Base-by-base conservation (phyloP, 2,329 filamentous ascomycete genomes). In the Emmonsia crescens region DNA sequence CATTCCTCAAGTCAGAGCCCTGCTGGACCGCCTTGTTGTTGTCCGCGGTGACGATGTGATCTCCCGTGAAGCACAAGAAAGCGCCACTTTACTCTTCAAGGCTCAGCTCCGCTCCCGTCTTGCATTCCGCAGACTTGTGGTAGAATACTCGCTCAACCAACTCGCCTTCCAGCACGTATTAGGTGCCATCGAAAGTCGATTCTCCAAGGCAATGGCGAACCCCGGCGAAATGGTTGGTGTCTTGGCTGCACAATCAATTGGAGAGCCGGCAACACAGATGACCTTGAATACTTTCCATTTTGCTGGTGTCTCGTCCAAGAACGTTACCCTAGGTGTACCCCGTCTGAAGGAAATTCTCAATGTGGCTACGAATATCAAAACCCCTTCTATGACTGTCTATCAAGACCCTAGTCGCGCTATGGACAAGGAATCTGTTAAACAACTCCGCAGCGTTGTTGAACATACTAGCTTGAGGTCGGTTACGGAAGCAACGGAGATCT, bases 231-330 rank as follows among this genome's bases (percentile, higher is more conserved):
- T 99, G 94, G 94, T 99, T 61, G 94, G 94, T 78, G 94, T 99
- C 27, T 80, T 99, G 70, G 94, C 94, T 65, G 94, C 95, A 6
- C 94, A 99, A 78, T 99, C 94, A 38, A 99, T 99, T 73, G 94
- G 94, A 79, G 94, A 99, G 76, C 94, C 94, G 48, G 95, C 94
- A 27, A 99, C 94, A 0, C 94, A 99, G 81, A 99, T 99, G 94
- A 99, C 94, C 1, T 80, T 99, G 64, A 99, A 99, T 79, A 99
- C 94, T 29, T 99, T 99, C 88, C 94, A 99, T 82, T 99, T 99
- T 76, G 92, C 94, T 76, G 94, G 94, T 96, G 91, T 99, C 64
- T 96, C 95, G 44, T 96, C 93, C 29, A 99, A 99, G 87, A 99
- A 99, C 82, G 93, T 99, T 61, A 99, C 94, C 0, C 87, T 99